Evolutionary conservation across 2,329 filamentous ascomycete species (phyloP).

Genomic region (Pyrenophora graminea): DNA sequence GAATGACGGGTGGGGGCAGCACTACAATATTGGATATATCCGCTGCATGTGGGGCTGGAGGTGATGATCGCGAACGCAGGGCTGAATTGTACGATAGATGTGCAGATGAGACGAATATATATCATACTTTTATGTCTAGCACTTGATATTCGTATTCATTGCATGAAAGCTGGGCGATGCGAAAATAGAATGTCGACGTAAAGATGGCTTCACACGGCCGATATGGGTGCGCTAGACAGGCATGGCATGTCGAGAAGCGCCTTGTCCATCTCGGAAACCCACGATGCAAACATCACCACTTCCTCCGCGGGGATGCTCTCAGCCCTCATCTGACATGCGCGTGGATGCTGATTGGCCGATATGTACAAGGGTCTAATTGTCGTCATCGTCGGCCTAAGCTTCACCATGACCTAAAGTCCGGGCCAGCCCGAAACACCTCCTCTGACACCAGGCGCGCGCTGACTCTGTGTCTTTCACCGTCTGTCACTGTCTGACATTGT

Average conservation of each 20-base stretch:
- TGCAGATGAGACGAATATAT: too few species aligned
- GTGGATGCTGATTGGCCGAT: slow-evolving; percentile 19
- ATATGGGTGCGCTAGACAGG: slow-evolving; percentile 2
- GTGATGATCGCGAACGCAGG: too few species aligned
- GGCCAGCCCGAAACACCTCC: slow-evolving; percentile 5
- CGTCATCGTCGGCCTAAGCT: slow-evolving; percentile 23
- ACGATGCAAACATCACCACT: slow-evolving; percentile 20
- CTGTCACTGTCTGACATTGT: neutral
- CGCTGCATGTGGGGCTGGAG: too few species aligned
- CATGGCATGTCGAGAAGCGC: neutral
- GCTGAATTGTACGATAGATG: too few species aligned
- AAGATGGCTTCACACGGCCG: too few species aligned
- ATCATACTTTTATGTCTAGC: too few species aligned
- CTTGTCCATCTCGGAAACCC: slow-evolving; percentile 1
- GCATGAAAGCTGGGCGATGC: too few species aligned
- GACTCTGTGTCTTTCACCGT: neutral
- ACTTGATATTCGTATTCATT: too few species aligned
- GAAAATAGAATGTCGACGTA: too few species aligned
- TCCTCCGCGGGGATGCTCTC: neutral
- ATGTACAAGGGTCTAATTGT: slow-evolving; percentile 20
- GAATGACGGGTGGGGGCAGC: too few species aligned
- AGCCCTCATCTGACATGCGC: slow-evolving; percentile 2
- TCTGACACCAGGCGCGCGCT: slow-evolving; percentile 4
- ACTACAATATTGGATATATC: too few species aligned
- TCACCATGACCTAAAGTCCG: slow-evolving; percentile 20